These are phyloP conservation scores for Arthroderma sp. DNA, from an alignment of 2,329 filamentous ascomycete genomes.

Conservation along the genomic window DNA sequence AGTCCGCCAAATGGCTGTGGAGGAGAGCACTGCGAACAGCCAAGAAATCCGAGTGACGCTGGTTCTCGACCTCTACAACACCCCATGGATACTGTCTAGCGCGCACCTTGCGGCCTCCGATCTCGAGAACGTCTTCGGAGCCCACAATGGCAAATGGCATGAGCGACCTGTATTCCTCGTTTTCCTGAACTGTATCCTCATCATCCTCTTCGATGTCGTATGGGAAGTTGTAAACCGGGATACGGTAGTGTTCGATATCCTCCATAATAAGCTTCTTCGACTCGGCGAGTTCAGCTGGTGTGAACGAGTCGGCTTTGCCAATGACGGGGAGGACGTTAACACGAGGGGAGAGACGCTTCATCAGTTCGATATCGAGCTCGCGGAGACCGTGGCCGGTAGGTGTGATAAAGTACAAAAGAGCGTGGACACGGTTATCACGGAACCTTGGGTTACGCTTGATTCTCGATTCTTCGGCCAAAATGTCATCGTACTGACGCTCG, in stretches of 20 bases:
- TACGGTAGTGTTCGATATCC: slow-evolving; percentile 99
- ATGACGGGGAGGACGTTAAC: slow-evolving; percentile 99
- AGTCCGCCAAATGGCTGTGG: slow-evolving; percentile 92
- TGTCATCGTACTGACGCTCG: slow-evolving; percentile 98
- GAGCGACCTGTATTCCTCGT: slow-evolving; percentile 87
- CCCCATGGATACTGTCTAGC: slow-evolving; percentile 98
- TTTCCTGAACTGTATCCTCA: slow-evolving; percentile 98
- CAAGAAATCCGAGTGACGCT: slow-evolving; percentile 95
- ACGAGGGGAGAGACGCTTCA: slow-evolving; percentile 96
- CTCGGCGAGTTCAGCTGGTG: slow-evolving; percentile 88
- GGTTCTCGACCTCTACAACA: slow-evolving; percentile 97
- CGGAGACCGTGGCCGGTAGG: slow-evolving; percentile 95
- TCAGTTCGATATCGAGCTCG: slow-evolving; percentile 97
- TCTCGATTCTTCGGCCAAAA: slow-evolving; percentile 96
- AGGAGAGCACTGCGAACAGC: slow-evolving; percentile 92
- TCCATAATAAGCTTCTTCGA: slow-evolving; percentile 99
- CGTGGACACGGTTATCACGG: slow-evolving; percentile 97
- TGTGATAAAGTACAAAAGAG: slow-evolving; percentile 97
- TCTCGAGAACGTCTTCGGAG: slow-evolving; percentile 88
- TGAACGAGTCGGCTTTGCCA: slow-evolving; percentile 94
- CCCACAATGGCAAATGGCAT: slow-evolving; percentile 99
- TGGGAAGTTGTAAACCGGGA: slow-evolving; percentile 99
- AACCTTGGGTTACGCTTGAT: slow-evolving; percentile 99
- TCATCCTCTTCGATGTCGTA: slow-evolving; percentile 99
- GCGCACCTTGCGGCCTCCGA: slow-evolving; percentile 81